Evolutionary conservation across 1,284 basidiomycete species (phyloP), one percentile per base, ranked within the genome.

Genomic region (Golubevia pallescens): DNA sequence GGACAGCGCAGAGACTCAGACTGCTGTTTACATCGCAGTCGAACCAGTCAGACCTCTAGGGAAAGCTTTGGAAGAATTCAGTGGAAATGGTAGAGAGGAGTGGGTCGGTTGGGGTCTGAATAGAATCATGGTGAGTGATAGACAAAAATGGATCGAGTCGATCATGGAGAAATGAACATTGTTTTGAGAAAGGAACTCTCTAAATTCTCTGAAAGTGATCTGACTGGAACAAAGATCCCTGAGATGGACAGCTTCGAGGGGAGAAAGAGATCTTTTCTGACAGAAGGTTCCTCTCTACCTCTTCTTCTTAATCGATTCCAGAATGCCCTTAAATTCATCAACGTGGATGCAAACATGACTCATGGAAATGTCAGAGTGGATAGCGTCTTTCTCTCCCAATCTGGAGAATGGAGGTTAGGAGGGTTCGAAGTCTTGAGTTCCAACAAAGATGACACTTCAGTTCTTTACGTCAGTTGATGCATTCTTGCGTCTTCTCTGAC

Each of bases 81-180:
- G 48, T 1, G 21, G 66, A 80, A 19, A 80, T 70, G 19, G 84
- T 77, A 38, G 87, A 70, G 91, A 94, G 73, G 93, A 96, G 72
- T 98, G 94, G 94, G 86, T 96, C 42, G 87, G 94, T 2, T 99
- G 96, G 96, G 96, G 96, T 4, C 87, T 98, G 16, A 93, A 94
- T 86, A 90, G 93, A 61, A 90, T 98, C 67, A 92, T 93, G 67
- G 94, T 95, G 69, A 77, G 92, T 89, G 16, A 14, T 1, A 28
- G 23, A 19, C 3, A 6, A 24, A 28, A 21, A 16, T 54, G 55
- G 2, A 52, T 2, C 24, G 21, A 57, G 56, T 32, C 10, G n/a
- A n/a, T n/a, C n/a, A n/a, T n/a, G n/a, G n/a, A n/a, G n/a, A n/a
- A n/a, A n/a, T n/a, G n/a, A n/a, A n/a, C n/a, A n/a, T n/a, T n/a